Percentiles rank a stretch among this genome's conserved stretches.
These are phyloP conservation scores for Eucalyptus grandis DNA, from an alignment of 345 rosid species.

Conservation along the genomic window DNA sequence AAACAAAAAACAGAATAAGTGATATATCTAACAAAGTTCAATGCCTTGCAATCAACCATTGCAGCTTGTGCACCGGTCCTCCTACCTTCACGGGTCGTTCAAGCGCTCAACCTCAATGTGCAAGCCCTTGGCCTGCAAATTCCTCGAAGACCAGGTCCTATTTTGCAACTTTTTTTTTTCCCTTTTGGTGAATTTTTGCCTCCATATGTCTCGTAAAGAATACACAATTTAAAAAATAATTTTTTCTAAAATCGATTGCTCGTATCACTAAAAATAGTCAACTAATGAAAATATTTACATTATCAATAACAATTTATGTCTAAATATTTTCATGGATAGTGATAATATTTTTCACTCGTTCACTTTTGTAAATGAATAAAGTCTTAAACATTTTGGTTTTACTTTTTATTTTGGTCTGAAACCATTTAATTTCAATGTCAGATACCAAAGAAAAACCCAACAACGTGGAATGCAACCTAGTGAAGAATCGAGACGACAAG, in stretches of 20 bases:
- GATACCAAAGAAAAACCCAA: neutral
- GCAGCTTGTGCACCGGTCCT: conserved; percentile 51
- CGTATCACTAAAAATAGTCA: no score
- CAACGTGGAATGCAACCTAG: conserved; percentile 1
- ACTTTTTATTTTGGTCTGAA: neutral
- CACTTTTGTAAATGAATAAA: no score
- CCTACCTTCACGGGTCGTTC: conserved; percentile 45
- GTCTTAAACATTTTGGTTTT: no score
- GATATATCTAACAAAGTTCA: neutral
- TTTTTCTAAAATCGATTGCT: no score
- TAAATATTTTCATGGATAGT: rapidly evolving
- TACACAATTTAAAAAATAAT: no score
- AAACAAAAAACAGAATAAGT: neutral
- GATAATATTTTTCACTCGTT: rapidly evolving
- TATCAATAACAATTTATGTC: no score
- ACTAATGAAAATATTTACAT: no score
- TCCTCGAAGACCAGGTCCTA: conserved; percentile 23
- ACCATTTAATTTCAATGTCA: neutral
- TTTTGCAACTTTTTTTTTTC: neutral
- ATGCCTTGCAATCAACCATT: neutral
- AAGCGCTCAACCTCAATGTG: conserved; percentile 41
- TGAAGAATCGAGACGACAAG: conserved; percentile 4
- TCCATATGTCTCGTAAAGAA: neutral
- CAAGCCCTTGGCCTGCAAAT: conserved; percentile 23
- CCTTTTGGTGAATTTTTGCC: neutral